phyloP scores from a whole-genome alignment of 345 rosid genomes.

The Populus nigra region DNA sequence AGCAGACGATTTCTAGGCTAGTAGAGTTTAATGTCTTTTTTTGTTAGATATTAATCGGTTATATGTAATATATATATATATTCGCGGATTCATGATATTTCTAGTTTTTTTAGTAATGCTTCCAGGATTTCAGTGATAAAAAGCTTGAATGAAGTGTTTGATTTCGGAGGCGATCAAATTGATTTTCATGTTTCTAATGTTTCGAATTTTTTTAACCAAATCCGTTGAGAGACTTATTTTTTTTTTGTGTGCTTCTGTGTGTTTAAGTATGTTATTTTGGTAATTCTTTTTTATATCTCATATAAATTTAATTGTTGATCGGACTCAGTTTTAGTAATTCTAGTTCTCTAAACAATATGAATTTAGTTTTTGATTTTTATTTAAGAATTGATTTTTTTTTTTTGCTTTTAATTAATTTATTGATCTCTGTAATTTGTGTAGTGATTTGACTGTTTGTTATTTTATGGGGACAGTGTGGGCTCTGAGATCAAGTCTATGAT shows the following conservation, averaged over 20 bases:
- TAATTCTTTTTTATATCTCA: no score
- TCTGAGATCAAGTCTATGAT: conserved; percentile 63
- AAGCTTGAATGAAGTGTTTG: neutral
- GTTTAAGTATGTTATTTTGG: neutral
- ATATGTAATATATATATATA: neutral
- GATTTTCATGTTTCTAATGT: neutral
- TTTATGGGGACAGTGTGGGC: conserved; percentile 52
- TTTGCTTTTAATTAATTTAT: neutral
- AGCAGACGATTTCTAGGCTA: conserved; percentile 81
- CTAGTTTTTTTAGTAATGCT: no score
- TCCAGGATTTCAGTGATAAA: neutral
- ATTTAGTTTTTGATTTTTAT: neutral
- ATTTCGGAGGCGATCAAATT: neutral
- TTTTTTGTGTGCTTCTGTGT: neutral
- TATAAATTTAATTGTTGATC: neutral
- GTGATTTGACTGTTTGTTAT: neutral
- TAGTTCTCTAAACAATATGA: neutral
- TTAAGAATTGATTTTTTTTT: neutral
- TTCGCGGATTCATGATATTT: neutral
- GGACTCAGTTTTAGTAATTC: neutral
- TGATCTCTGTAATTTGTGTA: neutral
- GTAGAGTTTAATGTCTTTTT: neutral
- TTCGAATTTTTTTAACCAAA: neutral
- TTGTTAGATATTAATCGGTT: neutral
- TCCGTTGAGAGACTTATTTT: neutral